These are phyloP conservation scores for Penicillium paneum DNA, from an alignment of 2,329 filamentous ascomycete species.

Conservation along the genomic window DNA sequence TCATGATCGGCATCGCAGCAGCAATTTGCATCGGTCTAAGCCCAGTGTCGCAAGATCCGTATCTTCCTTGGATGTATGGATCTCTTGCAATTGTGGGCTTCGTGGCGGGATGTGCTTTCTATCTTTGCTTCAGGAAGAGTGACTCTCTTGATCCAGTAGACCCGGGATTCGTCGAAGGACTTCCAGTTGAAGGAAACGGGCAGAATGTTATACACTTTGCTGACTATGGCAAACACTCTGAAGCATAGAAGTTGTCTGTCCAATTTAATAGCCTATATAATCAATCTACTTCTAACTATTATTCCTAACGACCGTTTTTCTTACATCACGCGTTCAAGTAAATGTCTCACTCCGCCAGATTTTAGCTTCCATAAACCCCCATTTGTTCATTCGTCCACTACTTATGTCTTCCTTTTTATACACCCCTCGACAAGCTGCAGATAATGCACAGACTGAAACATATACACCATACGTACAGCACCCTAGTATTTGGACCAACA, in stretches of 20 bases:
- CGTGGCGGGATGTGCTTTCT: conserved; percentile 14
- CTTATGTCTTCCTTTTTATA: background rate
- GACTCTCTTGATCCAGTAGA: background rate
- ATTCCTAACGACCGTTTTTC: background rate
- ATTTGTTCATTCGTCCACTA: background rate
- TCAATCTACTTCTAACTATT: background rate
- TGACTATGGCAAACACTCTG: background rate
- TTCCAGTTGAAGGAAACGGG: background rate
- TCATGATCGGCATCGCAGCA: conserved; percentile 18
- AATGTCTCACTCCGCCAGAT: background rate
- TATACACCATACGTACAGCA: too few species aligned
- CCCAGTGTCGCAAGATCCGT: conserved; percentile 18
- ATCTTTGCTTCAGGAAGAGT: conserved; percentile 10
- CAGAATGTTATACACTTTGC: background rate
- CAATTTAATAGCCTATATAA: background rate
- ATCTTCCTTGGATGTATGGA: conserved; percentile 23
- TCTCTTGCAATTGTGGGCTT: conserved; percentile 16
- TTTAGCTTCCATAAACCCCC: background rate
- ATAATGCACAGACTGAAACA: too few species aligned
- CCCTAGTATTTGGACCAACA: background rate
- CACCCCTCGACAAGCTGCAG: too few species aligned
- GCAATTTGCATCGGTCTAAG: conserved; percentile 21
- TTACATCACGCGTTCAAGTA: background rate
- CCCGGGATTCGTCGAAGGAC: background rate
- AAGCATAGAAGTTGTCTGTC: background rate